Conservation (phyloP, 768 basidiomycete genomes). For the Boletus pseudopeckii region DNA sequence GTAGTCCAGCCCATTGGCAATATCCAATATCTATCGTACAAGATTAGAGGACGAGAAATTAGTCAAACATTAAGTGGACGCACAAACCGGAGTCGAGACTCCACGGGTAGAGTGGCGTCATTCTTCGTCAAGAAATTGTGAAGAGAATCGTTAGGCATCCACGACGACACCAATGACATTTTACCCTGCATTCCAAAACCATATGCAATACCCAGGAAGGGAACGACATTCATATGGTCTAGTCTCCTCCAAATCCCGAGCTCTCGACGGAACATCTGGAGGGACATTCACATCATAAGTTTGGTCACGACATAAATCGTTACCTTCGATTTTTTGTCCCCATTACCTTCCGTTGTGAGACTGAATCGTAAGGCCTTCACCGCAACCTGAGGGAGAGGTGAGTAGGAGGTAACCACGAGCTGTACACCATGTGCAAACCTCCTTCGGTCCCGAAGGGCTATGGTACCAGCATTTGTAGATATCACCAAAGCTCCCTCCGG, state of each 20-base stretch:
- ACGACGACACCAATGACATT: slow-evolving; percentile 30
- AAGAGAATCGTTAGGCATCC: slow-evolving; percentile 29
- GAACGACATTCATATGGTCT: slow-evolving; percentile 25
- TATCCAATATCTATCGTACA: slow-evolving; percentile 11
- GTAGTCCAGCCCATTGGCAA: slow-evolving; percentile 14
- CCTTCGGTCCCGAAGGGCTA: background rate
- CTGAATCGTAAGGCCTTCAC: slow-evolving; percentile 21
- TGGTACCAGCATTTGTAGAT: no score
- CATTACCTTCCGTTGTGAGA: background rate
- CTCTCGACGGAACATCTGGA: slow-evolving; percentile 26
- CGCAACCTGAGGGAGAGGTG: slow-evolving; percentile 14
- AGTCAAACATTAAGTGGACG: slow-evolving; percentile 1
- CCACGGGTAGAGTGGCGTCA: background rate
- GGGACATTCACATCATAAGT: fast-evolving
- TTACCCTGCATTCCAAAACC: slow-evolving; percentile 23
- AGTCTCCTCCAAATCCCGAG: slow-evolving; percentile 30
- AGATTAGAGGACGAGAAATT: slow-evolving; percentile 19
- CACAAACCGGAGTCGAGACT: slow-evolving; percentile 15
- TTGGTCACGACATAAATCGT: fast-evolving
- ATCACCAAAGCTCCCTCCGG: no score
- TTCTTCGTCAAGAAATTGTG: slow-evolving; percentile 12
- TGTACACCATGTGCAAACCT: background rate
- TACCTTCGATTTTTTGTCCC: background rate
- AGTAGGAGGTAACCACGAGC: background rate
- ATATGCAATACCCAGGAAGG: slow-evolving; percentile 12